Evolutionary conservation across 306 rosid species (phyloP), one percentile per base, ranked within the genome.

Genomic region (Vachellia pachyceras): DNA sequence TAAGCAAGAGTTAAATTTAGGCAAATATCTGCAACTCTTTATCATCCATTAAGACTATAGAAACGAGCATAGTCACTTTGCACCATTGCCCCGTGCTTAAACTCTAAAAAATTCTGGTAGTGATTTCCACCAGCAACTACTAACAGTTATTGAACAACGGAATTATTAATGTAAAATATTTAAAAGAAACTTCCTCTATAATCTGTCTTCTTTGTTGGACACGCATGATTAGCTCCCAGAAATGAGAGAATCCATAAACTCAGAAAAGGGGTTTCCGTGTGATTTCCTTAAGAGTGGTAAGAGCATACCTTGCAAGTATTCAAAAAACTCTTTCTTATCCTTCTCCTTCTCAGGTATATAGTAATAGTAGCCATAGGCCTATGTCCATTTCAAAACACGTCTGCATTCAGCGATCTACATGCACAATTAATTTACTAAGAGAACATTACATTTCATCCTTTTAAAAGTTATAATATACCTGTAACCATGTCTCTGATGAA

Each of bases 401-500:
- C 94, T 89, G 74, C 94, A 90, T 77, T 90, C 94, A 39, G 89
- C 91, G 57, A 89, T 90, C 92, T 90, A 84, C 77, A 73, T 80
- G 80, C 46, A 73, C 41, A 66, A 67, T 35, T 35, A 17, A 17
- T 9, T 72, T 49, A 18, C 7, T 33, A 6, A 72, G 46, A 33
- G 18, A 33, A 50, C 37, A 10, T 72, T 33, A 33, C 60, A 72
- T 49, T 33, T 8, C 45, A 50, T 33, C 63, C 46, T 18, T 6
- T n/a, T 1, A 50, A 46, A 36, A 47, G 17, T 10, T 14, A 52
- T 29, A 47, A 49, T 68, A 55, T 78, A 91, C 94, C 88, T 91
- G 92, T 80, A 88, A 84, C 92, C 94, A 91, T 55, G 95, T 90
- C 85, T 89, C 91, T 72, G 37, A 91, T 86, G 79, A 91, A 91